Conservation (phyloP, 2,329 filamentous ascomycete species). For the Aspergillus puulaauensis region DNA sequence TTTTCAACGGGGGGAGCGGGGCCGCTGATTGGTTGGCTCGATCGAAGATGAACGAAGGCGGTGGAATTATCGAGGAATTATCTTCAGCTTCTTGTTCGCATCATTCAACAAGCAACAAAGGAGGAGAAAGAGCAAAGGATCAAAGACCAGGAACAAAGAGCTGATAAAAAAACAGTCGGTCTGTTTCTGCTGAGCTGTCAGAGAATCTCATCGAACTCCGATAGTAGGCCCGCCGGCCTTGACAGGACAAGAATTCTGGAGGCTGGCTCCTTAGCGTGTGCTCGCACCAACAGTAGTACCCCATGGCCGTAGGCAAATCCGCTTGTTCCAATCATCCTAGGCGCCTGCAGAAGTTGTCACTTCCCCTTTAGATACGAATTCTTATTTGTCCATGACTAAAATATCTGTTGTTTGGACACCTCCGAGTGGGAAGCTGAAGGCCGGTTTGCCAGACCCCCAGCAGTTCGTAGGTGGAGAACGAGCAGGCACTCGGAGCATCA, state of each 20-base stretch:
- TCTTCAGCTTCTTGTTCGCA: not conserved
- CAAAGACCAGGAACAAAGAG: not conserved
- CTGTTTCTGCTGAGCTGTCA: slow-evolving; percentile 2
- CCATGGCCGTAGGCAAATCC: not conserved
- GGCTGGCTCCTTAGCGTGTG: slow-evolving; percentile 11
- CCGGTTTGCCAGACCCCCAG: not conserved
- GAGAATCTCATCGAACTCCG: slow-evolving; percentile 10
- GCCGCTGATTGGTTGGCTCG: slow-evolving; percentile 21
- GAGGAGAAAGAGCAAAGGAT: slow-evolving; percentile 1
- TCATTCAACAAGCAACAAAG: not conserved
- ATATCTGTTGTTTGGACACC: not conserved
- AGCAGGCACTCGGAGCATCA: not conserved
- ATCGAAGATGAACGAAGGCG: slow-evolving; percentile 43
- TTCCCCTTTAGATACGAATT: not conserved
- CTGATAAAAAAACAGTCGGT: not conserved
- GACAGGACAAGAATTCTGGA: slow-evolving; percentile 14
- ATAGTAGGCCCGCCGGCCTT: slow-evolving; percentile 1
- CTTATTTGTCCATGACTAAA: not conserved
- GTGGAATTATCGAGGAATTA: slow-evolving; percentile 29
- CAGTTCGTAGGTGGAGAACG: not conserved
- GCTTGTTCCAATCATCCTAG: not conserved
- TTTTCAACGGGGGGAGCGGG: slow-evolving; percentile 19
- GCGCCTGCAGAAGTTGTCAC: slow-evolving; percentile 2
- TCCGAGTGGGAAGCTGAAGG: not conserved
- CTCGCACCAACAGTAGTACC: not conserved